Base-by-base conservation (phyloP, 805 yeast genomes). In the Peterozyma toletana region DNA sequence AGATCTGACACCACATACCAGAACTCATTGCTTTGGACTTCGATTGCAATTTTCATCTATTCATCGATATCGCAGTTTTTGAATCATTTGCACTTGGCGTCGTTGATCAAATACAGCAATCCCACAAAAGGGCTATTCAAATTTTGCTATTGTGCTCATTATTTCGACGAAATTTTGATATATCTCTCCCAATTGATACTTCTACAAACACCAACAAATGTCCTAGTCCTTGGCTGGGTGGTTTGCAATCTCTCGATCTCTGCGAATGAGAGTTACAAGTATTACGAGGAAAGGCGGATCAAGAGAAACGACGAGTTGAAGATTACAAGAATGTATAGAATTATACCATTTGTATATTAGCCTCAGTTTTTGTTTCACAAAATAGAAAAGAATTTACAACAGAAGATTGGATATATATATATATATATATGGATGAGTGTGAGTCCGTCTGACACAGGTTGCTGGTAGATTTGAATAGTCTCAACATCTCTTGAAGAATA, bases 81-180 rank as follows among this genome's bases (percentile, higher is more conserved):
- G 21, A 30, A 36, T 37, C 40, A 27, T 43, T 41, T 27, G 37
- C 47, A 33, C 40, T 43, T 9, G 30, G 34, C 21, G 0, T 40
- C 51, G 3, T 56, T 82, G 38, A 60, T 58, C 16, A 83, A 83
- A 55, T 83, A 83, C 56, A 67, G 77, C 1, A 52, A 70, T 21
- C 93, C 95, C 2, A 57, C 53, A 2, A 57, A 61, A 33, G 70
- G 80, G 1, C 49, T 77, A 39, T 83, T 83, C 55, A 58, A 58
- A 37, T 57, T 57, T n/a, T 66, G 74, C 2, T 65, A 78, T 14
- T 76, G 83, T 50, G 83, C 91, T 0, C 95, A 85, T 58, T 85
- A 84, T 52, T 62, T 79, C 15, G 83, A 82, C 56, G 95, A 85
- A 54, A 63, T 80, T 6, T 27, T 72, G 33, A 70, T 85, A 2